Percentiles rank a stretch among this genome's conserved stretches.
Evolutionary conservation across 345 rosid species (phyloP).

Genomic region (Pugionium dolabratum): DNA sequence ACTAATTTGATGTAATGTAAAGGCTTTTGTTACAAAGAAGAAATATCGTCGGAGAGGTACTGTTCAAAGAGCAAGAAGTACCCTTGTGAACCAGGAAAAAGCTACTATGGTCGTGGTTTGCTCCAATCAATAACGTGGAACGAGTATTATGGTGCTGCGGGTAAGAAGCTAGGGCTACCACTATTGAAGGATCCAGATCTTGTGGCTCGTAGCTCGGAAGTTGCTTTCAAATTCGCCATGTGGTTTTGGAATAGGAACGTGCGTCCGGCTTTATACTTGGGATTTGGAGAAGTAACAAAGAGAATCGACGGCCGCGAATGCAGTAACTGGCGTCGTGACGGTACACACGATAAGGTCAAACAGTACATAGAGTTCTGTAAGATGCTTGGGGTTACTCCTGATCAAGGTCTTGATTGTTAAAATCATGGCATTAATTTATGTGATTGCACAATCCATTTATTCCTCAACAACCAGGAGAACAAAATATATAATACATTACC

Average conservation of each 20-base stretch:
- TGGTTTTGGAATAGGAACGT: conserved; percentile 57
- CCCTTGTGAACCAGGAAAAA: conserved; percentile 37
- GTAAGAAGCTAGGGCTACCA: conserved; percentile 37
- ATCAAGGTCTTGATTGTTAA: conserved; percentile 34
- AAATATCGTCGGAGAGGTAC: conserved; percentile 25
- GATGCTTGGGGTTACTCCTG: conserved; percentile 42
- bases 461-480: too few relatives aligned
- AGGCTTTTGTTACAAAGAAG: conserved; percentile 44
- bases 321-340: conserved; percentile 27
- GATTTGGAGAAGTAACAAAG: conserved; percentile 45
- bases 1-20: background rate
- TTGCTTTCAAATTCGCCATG: conserved; percentile 48
- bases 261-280: conserved; percentile 42
- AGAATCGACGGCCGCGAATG: conserved; percentile 52
- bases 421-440: background rate
- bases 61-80: conserved; percentile 28
- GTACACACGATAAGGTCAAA: conserved; percentile 26
- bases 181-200: conserved; percentile 44
- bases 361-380: conserved; percentile 44
- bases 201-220: conserved; percentile 35
- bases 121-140: conserved; percentile 47
- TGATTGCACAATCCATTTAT: too few relatives aligned
- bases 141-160: conserved; percentile 52
- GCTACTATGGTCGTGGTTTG: conserved; percentile 44
- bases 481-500: too few relatives aligned